Evolutionary conservation across 2,329 filamentous ascomycete genomes (phyloP), one percentile per base, ranked within the genome.

Genomic region (Colletotrichum sp.): DNA sequence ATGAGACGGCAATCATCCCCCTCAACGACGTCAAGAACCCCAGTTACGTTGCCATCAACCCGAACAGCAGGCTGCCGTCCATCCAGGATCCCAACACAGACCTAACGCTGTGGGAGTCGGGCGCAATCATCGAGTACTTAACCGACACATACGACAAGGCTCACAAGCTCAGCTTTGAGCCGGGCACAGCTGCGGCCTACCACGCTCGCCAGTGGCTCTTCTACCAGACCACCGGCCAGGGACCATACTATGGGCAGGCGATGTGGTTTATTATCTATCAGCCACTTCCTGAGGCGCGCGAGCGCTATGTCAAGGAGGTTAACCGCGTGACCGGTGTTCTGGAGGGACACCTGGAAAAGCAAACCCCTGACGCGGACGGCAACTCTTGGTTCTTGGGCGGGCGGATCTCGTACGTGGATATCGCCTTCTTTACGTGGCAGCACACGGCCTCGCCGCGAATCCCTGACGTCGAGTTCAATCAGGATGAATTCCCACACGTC

Each of bases 141-240:
- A 71, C 80, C 12, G 77, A 80, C 11, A 68, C 72, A 1, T 81
- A 81, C 66, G 79, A 81, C 61, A 78, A 78, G 13, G 22, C 64
- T 44, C 44, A 70, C 59, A 34, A 61, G 30, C 30, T 78, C 59
- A 61, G 60, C 57, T 78, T 77, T 77, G 25, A 32, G 74, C 61
- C 48, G 12, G 70, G 70, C 32, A 39, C 68, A 27, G 64, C 55
- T 30, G 72, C 76, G 19, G 52, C 65, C 69, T 55, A 78, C 34
- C 74, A 73, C 30, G 60, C 81, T 60, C 83, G 83, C 77, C 83
- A 85, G 78, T 85, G 81, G 74, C 79, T 85, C 13, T 79, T 82
- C 78, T 85, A 85, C 74, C 84, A 86, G 66, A 82, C 82, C 77
- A 85, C 83, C 19, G 84, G 85, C 16, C 84, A 85, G 78, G 85